Conservation (phyloP, 164 flowering plant genomes). For the Aristolochia californica region DNA sequence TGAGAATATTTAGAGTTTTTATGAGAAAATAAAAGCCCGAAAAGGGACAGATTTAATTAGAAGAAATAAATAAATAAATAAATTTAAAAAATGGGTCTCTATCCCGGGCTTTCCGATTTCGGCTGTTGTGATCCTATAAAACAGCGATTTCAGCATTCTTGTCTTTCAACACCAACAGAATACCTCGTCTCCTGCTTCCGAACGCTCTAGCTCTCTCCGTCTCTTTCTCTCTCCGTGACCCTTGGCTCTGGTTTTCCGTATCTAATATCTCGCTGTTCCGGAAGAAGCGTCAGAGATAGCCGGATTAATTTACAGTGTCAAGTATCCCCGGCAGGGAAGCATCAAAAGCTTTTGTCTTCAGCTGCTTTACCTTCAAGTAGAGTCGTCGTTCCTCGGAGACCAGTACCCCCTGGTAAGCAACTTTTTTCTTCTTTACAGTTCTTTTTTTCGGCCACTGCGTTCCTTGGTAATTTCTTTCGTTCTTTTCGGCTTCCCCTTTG, state of each 20-base stretch:
- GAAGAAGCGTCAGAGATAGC: too few species aligned
- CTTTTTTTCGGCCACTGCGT: neutral
- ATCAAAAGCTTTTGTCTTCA: neutral
- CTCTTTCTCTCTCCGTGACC: too few species aligned
- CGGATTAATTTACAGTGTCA: too few species aligned
- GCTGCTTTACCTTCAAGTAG: neutral
- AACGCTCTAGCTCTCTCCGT: too few species aligned
- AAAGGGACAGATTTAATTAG: neutral
- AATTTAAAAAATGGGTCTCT: neutral
- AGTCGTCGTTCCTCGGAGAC: neutral
- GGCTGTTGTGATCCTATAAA: slow-evolving; percentile 60
- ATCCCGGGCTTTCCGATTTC: slow-evolving; percentile 18
- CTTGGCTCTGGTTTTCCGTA: neutral
- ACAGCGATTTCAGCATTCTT: slow-evolving; percentile 28
- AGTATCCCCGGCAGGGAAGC: neutral
- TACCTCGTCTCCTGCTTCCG: too few species aligned
- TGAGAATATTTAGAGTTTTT: too few species aligned
- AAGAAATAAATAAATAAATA: neutral
- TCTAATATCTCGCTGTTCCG: neutral
- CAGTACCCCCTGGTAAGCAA: neutral
- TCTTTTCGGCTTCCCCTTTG: too few species aligned
- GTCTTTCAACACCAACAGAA: slow-evolving; percentile 4
- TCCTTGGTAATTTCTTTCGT: too few species aligned
- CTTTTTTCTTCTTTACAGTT: neutral
- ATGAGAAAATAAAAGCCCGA: neutral